These are phyloP conservation scores for Raphanus sativus DNA, from an alignment of 345 rosid genomes.

Conservation along the genomic window DNA sequence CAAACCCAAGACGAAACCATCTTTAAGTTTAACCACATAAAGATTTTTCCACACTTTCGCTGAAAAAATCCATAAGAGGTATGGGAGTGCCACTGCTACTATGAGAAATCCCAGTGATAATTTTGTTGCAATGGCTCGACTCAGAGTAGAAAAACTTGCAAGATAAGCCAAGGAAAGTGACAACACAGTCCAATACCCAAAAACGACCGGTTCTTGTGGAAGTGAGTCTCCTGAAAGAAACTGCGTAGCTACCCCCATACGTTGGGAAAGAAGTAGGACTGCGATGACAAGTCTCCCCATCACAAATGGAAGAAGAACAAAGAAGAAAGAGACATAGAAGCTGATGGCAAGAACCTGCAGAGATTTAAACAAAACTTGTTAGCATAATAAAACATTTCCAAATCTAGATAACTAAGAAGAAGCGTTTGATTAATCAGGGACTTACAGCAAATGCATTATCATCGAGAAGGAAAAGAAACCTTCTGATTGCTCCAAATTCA, in stretches of 20 bases:
- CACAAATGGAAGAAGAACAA: constrained; percentile 8
- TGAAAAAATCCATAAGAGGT: neutral
- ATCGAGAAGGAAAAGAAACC: constrained; percentile 2
- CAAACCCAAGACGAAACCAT: neutral
- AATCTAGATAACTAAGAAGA: neutral
- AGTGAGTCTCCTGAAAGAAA: neutral
- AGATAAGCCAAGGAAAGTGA: constrained; percentile 8
- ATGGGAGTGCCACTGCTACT: neutral
- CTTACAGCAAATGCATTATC: constrained; percentile 16
- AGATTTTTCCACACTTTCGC: neutral
- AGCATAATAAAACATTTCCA: neutral
- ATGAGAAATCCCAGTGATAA: neutral
- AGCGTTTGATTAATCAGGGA: neutral
- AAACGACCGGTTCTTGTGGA: neutral
- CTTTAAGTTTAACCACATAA: neutral
- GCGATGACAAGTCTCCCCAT: neutral
- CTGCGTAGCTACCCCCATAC: neutral
- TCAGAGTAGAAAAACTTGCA: neutral
- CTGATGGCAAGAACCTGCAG: constrained; percentile 24
- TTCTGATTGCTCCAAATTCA: constrained; percentile 17
- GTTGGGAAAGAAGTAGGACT: neutral
- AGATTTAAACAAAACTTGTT: neutral
- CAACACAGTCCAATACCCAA: constrained; percentile 8
- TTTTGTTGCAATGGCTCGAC: neutral
- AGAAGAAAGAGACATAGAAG: neutral